phyloP scores from a whole-genome alignment of 2,329 filamentous ascomycete species.

The Apiospora marii region DNA sequence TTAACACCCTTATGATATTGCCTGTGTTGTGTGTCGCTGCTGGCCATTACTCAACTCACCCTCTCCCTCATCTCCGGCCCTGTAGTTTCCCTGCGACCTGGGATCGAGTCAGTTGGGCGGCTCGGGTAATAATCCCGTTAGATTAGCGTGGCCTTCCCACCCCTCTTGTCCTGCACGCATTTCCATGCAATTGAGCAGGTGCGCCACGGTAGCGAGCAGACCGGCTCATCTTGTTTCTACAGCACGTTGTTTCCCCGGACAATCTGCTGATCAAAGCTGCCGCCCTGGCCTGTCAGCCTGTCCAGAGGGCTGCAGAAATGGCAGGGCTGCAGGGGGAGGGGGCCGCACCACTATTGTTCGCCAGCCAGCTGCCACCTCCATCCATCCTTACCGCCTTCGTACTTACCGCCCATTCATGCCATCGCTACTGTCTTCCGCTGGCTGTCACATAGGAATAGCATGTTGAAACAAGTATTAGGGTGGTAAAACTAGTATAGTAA shows the following conservation, averaged over 20 bases:
- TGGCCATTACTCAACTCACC: not conserved
- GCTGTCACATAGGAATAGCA: not conserved
- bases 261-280: not conserved
- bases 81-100: slow-evolving; percentile 5
- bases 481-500: slow-evolving; percentile 18
- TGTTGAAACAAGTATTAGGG: not conserved
- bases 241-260: slow-evolving; percentile 8
- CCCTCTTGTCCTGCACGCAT: not conserved
- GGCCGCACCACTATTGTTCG: not conserved
- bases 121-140: slow-evolving; percentile 19
- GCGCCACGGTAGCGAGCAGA: not conserved
- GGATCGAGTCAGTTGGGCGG: slow-evolving; percentile 6
- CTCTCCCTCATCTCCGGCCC: slow-evolving; percentile 5
- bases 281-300: not conserved
- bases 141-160: not conserved
- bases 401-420: too few relatives aligned
- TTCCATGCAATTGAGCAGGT: slow-evolving; percentile 6
- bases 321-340: slow-evolving; percentile 1
- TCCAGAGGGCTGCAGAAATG: slow-evolving; percentile 17
- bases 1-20: not conserved
- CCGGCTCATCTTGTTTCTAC: not conserved
- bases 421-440: too few relatives aligned
- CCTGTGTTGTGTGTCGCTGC: not conserved
- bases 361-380: not conserved
- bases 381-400: not conserved